Evolutionary conservation across 768 basidiomycete species (phyloP).

Genomic region (Auricularia heimuer): DNA sequence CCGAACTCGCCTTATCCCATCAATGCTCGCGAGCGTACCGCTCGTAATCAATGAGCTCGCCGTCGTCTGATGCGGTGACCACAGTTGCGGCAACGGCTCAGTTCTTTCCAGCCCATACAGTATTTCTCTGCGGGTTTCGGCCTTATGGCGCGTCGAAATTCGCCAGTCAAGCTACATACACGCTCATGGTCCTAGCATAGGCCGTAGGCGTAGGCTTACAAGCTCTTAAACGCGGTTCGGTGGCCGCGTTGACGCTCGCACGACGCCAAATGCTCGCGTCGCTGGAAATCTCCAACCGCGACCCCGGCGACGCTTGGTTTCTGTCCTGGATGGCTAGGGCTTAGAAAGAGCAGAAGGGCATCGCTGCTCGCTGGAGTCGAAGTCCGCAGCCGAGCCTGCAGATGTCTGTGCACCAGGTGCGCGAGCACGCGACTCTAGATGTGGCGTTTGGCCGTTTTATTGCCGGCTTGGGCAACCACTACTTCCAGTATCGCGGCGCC

Average conservation of each 20-base stretch:
- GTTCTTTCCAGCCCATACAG: conserved; percentile 56
- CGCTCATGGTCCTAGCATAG: conserved; percentile 18
- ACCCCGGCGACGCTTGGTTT: conserved; percentile 93
- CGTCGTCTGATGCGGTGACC: too few relatives aligned
- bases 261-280: conserved; percentile 88
- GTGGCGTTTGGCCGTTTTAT: conserved; percentile 77
- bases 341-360: conserved; percentile 8
- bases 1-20: too few relatives aligned
- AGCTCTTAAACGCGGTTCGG: conserved; percentile 56
- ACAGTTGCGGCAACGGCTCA: background rate
- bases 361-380: conserved; percentile 41
- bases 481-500: conserved; percentile 77
- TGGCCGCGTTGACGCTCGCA: conserved; percentile 62
- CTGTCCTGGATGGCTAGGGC: conserved; percentile 74
- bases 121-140: conserved; percentile 93
- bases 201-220: conserved; percentile 84
- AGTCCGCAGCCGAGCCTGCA: conserved; percentile 94
- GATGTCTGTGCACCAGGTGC: conserved; percentile 70
- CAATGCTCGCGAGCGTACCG: too few relatives aligned
- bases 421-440: conserved; percentile 83
- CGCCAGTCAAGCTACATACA: too few relatives aligned
- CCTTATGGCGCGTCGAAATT: conserved; percentile 59
- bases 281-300: conserved; percentile 93
- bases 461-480: conserved; percentile 91
- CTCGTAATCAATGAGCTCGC: too few relatives aligned